Evolutionary conservation across 371 early-diverging fungal species (phyloP).

Genomic region (Mucor velutinosus): DNA sequence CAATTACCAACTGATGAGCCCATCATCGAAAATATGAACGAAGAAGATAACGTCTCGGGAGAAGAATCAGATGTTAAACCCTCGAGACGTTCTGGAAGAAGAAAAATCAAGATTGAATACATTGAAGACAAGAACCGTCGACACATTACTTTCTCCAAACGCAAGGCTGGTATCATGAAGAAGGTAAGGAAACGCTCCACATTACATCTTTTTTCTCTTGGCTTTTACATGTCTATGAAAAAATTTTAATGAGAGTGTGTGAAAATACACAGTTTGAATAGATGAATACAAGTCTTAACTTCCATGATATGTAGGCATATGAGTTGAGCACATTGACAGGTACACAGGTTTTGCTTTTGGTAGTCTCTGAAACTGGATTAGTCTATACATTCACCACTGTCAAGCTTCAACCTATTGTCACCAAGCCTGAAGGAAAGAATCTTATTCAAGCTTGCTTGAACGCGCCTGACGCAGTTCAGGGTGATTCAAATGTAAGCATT

Average conservation of each 20-base stretch:
- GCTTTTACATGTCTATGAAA: not conserved
- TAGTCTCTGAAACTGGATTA: slow-evolving; percentile 98
- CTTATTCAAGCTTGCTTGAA: slow-evolving; percentile 95
- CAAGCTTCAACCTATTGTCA: slow-evolving; percentile 95
- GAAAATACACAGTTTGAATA: not conserved
- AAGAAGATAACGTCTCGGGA: slow-evolving; percentile 30
- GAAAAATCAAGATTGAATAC: slow-evolving; percentile 96
- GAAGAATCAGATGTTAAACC: slow-evolving; percentile 51
- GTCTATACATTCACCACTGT: slow-evolving; percentile 99
- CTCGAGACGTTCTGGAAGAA: slow-evolving; percentile 75
- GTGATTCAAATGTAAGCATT: slow-evolving; percentile 19
- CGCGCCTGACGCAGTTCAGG: slow-evolving; percentile 66
- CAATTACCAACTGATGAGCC: slow-evolving; percentile 14
- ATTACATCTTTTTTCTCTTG: not conserved
- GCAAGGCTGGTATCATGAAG: slow-evolving; percentile 99
- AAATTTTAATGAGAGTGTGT: not conserved
- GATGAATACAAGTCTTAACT: not conserved
- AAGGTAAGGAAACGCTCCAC: slow-evolving; percentile 60
- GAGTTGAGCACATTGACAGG: slow-evolving; percentile 97
- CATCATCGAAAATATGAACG: slow-evolving; percentile 9
- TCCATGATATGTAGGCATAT: slow-evolving; percentile 69
- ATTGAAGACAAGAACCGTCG: slow-evolving; percentile 94
- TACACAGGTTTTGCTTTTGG: slow-evolving; percentile 94
- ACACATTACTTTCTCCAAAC: slow-evolving; percentile 96
- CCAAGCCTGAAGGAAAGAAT: slow-evolving; percentile 92